A percentile compares a stretch with the other conserved stretches of the same genome.
These are phyloP conservation scores for Clarireedia monteithiana DNA, from an alignment of 2,329 filamentous ascomycete genomes.

Conservation along the genomic window DNA sequence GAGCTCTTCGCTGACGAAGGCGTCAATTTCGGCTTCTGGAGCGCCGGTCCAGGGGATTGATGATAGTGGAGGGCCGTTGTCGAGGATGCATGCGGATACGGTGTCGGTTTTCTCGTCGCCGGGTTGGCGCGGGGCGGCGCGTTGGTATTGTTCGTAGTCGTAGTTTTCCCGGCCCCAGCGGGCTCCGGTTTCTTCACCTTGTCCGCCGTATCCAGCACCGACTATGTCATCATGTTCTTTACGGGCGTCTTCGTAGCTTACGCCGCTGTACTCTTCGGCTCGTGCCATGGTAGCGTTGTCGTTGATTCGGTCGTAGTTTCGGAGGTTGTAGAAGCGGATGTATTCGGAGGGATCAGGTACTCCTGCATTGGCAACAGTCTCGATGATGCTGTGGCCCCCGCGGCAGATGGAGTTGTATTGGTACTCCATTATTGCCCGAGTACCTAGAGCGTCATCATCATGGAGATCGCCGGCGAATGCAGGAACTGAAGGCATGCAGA, in stretches of 20 bases:
- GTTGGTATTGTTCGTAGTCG: conserved; percentile 54
- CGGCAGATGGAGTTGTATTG: conserved; percentile 76
- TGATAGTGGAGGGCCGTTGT: conserved; percentile 62
- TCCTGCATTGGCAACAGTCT: conserved; percentile 56
- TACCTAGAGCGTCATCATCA: conserved; percentile 64
- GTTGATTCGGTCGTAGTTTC: conserved; percentile 81
- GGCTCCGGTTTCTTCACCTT: conserved; percentile 31
- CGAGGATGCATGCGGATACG: conserved; percentile 77
- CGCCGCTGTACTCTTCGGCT: conserved; percentile 55
- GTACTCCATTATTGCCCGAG: conserved; percentile 81
- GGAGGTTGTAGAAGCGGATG: conserved; percentile 77
- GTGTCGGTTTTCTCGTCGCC: conserved; percentile 61
- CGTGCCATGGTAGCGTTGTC: conserved; percentile 51
- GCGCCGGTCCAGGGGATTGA: conserved; percentile 46
- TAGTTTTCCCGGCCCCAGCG: conserved; percentile 28
- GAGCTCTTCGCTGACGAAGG: conserved; percentile 55
- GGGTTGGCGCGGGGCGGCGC: conserved; percentile 50
- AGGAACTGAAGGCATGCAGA: conserved; percentile 73
- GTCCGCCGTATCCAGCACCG: conserved; percentile 36
- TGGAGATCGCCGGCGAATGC: conserved; percentile 77
- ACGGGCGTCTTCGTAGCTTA: conserved; percentile 59
- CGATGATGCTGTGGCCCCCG: conserved; percentile 70
- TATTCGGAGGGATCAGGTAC: conserved; percentile 62
- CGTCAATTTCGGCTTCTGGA: conserved; percentile 48
- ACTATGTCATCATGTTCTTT: conserved; percentile 54